Base-by-base conservation (phyloP, 257 asterid genomes). In the Linderniella brevidens region DNA sequence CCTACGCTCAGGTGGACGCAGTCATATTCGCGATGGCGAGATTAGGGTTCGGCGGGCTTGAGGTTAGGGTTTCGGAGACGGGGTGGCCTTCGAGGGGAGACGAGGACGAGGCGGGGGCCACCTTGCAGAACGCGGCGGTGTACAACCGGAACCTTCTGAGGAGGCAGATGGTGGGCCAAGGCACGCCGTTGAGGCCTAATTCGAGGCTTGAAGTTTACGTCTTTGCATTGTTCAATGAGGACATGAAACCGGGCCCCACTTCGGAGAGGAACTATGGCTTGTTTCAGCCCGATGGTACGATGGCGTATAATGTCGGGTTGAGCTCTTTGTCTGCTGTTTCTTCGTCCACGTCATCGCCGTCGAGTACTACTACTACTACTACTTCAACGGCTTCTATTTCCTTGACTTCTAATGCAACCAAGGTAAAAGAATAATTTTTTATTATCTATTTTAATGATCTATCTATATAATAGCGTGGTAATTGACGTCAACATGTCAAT, bases 261-360 rank as follows among this genome's bases (percentile, higher is more conserved):
- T 79, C 92, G 0, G 92, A 79, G 65, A 64, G 92, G 41, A 72
- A 79, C 35, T 79, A 69, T 46, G 92, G 92, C 1, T 17, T 79
- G 3, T 75, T 75, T 49, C 73, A 57, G 38, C 86, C 86, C 4
- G 75, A 79, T 25, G 92, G 81, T 9, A 73, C 75, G 9, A 36
- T 51, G 45, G 56, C 32, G 6, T 51, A 51, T 14, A 14, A 51
- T 13, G 46, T 37, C 32, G 56, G 56, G 13, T 29, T 51, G 35
- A 8, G 45, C 3, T 9, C 56, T 9, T 15, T 37, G 35, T 35
- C 56, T 3, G 13, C 43, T 11, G 18, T 45, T 4, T 36, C 55
- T 8, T 15, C 55, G 3, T 9, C 56, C 14, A 10, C 42, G 6
- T 45, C 49, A 8, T 17, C 48, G 10, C 3, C 14, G 49, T 19